Conservation (phyloP, 2,329 filamentous ascomycete genomes). For the Fusarium pseudocircinatum region DNA sequence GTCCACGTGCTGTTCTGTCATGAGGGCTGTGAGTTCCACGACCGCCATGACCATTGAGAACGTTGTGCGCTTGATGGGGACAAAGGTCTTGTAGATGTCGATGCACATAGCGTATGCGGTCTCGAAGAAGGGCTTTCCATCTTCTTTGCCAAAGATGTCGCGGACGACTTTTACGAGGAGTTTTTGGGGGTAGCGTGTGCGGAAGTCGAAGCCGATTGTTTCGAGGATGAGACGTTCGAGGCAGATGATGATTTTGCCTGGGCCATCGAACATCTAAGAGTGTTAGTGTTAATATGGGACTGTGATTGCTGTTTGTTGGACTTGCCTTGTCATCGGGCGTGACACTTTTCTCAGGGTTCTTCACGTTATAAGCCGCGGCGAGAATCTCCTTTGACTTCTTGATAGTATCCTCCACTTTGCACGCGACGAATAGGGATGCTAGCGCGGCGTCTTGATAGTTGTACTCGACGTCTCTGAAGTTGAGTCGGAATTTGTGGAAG, state of each 20-base stretch:
- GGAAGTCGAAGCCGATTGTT: constrained; percentile 92
- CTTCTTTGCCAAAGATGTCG: constrained; percentile 56
- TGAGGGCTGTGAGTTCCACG: constrained; percentile 79
- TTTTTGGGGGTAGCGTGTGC: constrained; percentile 87
- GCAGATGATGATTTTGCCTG: constrained; percentile 84
- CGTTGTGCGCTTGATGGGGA: constrained; percentile 88
- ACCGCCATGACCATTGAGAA: constrained; percentile 86
- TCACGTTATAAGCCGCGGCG: constrained; percentile 88
- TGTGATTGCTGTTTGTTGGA: neutral
- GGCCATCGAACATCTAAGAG: constrained; percentile 77
- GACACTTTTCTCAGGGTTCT: constrained; percentile 71
- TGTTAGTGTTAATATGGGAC: constrained; percentile 5
- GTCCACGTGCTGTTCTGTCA: constrained; percentile 62
- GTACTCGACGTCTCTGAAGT: constrained; percentile 86
- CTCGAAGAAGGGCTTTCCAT: constrained; percentile 65
- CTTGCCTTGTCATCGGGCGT: constrained; percentile 84
- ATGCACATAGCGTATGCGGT: constrained; percentile 84
- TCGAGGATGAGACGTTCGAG: constrained; percentile 94
- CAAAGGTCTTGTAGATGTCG: constrained; percentile 93
- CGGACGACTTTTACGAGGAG: constrained; percentile 82
- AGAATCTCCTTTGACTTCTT: constrained; percentile 97
- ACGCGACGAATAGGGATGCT: constrained; percentile 89
- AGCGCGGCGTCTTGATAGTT: constrained; percentile 87
- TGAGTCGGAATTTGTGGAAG: constrained; percentile 91
- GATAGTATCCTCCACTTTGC: constrained; percentile 97